A percentile compares a stretch with the other conserved stretches of the same genome.
These are phyloP conservation scores for Globisporangium perplexum DNA, from an alignment of 352 stramenopile genomes.

Conservation along the genomic window DNA sequence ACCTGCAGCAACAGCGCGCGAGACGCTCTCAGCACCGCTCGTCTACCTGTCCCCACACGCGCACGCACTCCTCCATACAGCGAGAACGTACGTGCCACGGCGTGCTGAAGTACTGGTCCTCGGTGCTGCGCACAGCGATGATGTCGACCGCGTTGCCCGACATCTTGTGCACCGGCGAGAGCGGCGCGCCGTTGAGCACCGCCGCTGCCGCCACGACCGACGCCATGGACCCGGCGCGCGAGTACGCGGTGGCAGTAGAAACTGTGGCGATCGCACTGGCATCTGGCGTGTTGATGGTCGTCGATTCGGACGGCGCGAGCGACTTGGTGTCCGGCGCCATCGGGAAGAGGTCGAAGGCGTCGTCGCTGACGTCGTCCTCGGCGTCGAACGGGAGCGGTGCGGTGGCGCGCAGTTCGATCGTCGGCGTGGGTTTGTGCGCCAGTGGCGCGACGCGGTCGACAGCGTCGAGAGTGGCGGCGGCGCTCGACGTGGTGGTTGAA, in stretches of 20 bases:
- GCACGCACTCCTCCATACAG: not conserved
- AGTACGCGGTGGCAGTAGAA: conserved; percentile 7
- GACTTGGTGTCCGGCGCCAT: conserved; percentile 8
- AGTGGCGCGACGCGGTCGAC: not conserved
- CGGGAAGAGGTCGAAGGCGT: conserved; percentile 40
- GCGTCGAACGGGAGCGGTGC: not conserved
- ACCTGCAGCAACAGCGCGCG: conserved; percentile 20
- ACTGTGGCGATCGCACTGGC: conserved; percentile 6
- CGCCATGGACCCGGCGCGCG: conserved; percentile 15
- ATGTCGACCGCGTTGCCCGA: conserved; percentile 76
- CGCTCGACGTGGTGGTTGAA: not conserved
- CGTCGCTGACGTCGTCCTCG: conserved; percentile 8
- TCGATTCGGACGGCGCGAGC: not conserved
- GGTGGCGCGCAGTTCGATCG: not conserved
- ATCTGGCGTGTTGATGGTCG: not conserved
- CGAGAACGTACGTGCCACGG: conserved; percentile 58
- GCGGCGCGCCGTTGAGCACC: conserved; percentile 6
- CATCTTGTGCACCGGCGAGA: conserved; percentile 52
- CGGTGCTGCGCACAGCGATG: conserved; percentile 59
- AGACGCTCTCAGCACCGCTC: not conserved
- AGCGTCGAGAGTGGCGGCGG: not conserved
- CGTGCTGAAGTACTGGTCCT: conserved; percentile 55
- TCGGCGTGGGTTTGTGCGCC: not conserved
- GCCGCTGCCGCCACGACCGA: conserved; percentile 1
- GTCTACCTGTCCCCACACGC: not conserved